These are phyloP conservation scores for Polytrichum formosum DNA, from an alignment of 225 moss, liverwort and hornwort genomes.

Conservation along the genomic window DNA sequence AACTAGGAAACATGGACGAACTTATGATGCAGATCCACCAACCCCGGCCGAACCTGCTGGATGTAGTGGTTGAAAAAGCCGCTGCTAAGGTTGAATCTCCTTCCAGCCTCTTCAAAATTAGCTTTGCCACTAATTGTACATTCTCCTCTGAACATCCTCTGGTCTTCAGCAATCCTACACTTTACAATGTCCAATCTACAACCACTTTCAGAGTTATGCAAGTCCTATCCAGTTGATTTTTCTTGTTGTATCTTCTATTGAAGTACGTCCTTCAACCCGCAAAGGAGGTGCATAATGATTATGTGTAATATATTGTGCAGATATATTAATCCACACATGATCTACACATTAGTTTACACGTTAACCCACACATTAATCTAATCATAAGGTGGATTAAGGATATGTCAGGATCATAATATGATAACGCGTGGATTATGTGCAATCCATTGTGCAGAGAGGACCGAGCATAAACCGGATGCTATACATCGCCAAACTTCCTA, in stretches of 20 bases:
- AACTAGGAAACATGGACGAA: constrained; percentile 32
- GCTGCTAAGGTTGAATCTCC: constrained; percentile 22
- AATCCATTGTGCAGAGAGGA: constrained; percentile 42
- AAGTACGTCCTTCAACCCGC: no score
- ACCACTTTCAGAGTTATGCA: not conserved
- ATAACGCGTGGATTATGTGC: not conserved
- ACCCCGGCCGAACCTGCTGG: constrained; percentile 42
- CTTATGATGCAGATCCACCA: constrained; percentile 26
- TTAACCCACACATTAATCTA: not conserved
- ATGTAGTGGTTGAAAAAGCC: constrained; percentile 24
- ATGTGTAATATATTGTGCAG: no score
- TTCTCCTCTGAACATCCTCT: constrained; percentile 1
- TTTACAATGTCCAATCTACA: no score
- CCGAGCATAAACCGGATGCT: constrained; percentile 64
- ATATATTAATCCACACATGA: not conserved
- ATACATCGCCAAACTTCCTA: constrained; percentile 57
- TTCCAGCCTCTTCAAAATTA: not conserved
- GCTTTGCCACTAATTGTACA: not conserved
- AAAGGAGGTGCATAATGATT: no score
- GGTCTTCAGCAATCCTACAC: not conserved
- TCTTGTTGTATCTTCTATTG: no score
- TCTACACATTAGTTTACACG: not conserved
- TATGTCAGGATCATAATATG: not conserved
- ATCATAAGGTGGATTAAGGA: not conserved
- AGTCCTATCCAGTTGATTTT: not conserved